Evolutionary conservation across 2,329 filamentous ascomycete species (phyloP).

Genomic region (Lasiodiplodia theobromae): DNA sequence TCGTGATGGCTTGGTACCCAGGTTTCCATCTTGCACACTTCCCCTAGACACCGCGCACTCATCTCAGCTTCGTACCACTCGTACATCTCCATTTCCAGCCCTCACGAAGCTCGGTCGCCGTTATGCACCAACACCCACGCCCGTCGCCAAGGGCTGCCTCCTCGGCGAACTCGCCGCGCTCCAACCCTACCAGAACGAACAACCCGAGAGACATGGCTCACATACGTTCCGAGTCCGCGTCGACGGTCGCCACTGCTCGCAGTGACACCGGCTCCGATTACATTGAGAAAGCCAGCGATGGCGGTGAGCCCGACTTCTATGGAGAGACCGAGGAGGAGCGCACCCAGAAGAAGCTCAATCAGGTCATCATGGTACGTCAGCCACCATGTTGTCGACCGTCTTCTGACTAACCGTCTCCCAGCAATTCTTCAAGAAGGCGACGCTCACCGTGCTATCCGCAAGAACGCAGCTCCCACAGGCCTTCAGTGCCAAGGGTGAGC

Average conservation of each 20-base stretch:
- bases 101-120: constrained; percentile 34
- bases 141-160: constrained; percentile 71
- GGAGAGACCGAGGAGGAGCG: constrained; percentile 42
- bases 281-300: constrained; percentile 58
- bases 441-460: constrained; percentile 82
- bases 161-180: constrained; percentile 39
- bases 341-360: constrained; percentile 73
- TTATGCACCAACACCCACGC: constrained; percentile 91
- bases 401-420: constrained; percentile 51
- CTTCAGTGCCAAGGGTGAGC: constrained; percentile 64
- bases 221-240: constrained; percentile 41
- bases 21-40: constrained; percentile 24
- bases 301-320: constrained; percentile 55
- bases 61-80: constrained; percentile 7
- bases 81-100: not conserved
- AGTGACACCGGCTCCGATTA: constrained; percentile 38
- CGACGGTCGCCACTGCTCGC: constrained; percentile 58
- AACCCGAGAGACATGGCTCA: constrained; percentile 72
- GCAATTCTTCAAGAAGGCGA: constrained; percentile 92
- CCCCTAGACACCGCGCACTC: constrained; percentile 17
- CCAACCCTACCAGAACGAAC: constrained; percentile 72
- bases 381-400: no score
- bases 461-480: constrained; percentile 72
- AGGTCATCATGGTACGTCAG: constrained; percentile 82
- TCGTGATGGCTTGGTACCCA: constrained; percentile 29